Conservation (phyloP, 306 rosid species). For the Pyrus bretschneideri region DNA sequence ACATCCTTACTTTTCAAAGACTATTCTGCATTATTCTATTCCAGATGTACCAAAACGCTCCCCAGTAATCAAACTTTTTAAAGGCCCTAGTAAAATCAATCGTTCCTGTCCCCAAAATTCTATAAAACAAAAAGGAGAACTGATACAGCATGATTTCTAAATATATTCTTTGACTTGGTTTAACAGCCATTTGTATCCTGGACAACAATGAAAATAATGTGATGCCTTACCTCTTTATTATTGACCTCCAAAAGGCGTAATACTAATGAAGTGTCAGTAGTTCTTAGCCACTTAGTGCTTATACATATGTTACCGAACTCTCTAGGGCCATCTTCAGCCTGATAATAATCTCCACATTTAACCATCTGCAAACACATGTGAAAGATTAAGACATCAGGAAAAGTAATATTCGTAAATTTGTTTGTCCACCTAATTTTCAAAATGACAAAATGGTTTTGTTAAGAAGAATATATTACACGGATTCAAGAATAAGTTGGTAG, state of each 20-base stretch:
- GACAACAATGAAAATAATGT: not conserved
- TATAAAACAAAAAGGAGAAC: too few relatives aligned
- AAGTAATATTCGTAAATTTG: not conserved
- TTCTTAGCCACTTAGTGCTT: constrained; percentile 55
- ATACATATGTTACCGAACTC: constrained; percentile 69
- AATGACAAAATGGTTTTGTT: not conserved
- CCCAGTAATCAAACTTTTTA: not conserved
- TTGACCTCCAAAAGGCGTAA: constrained; percentile 70
- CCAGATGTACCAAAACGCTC: not conserved
- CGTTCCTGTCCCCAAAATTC: not conserved
- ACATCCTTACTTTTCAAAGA: not conserved
- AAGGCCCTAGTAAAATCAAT: not conserved
- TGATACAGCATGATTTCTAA: not conserved
- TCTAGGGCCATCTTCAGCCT: constrained; percentile 84
- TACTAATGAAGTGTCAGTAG: constrained; percentile 53
- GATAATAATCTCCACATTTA: constrained; percentile 91
- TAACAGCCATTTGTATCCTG: not conserved
- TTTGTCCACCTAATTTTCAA: not conserved
- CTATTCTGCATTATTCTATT: not conserved
- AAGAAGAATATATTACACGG: not conserved
- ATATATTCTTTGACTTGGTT: not conserved
- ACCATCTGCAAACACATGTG: constrained; percentile 31
- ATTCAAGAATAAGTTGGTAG: not conserved
- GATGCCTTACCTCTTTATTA: constrained; percentile 43
- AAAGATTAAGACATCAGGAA: not conserved